A percentile compares a stretch with the other conserved stretches of the same genome.
Conservation (phyloP, 345 rosid species). For the Aquilaria yunnanensis region DNA sequence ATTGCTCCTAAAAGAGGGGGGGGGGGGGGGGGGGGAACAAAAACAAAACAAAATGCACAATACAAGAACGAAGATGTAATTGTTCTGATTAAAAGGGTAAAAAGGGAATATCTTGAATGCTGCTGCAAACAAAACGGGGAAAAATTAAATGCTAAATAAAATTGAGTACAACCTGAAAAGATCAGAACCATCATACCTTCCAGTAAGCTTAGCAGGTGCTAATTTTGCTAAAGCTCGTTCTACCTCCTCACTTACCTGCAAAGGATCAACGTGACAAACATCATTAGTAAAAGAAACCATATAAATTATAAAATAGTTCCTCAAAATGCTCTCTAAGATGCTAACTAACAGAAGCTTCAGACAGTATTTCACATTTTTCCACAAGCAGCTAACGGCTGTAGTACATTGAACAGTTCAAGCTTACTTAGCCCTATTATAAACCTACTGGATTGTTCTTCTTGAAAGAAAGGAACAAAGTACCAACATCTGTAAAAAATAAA, state of each 20-base stretch:
- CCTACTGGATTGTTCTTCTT: too few species aligned
- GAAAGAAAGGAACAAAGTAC: too few species aligned
- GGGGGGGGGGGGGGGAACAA: too few species aligned
- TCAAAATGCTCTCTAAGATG: too few species aligned
- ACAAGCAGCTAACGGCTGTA: too few species aligned
- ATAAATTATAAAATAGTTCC: not conserved
- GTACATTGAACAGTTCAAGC: not conserved
- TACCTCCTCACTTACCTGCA: conserved; percentile 96
- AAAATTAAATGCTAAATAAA: not conserved
- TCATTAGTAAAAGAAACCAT: not conserved
- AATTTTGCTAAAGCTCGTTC: conserved; percentile 90
- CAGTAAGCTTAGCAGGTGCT: conserved; percentile 61
- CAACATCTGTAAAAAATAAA: too few species aligned
- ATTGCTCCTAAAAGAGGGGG: too few species aligned
- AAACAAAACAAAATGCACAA: not conserved
- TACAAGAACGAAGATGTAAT: not conserved
- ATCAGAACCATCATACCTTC: conserved; percentile 34
- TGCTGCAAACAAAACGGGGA: not conserved
- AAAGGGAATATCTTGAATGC: too few species aligned
- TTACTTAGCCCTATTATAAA: not conserved
- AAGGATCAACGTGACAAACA: conserved; percentile 8
- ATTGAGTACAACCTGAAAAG: not conserved
- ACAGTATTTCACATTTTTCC: too few species aligned
- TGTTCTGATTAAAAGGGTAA: too few species aligned
- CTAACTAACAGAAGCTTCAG: too few species aligned